These are phyloP conservation scores for Hanseniaspora thailandica DNA, from an alignment of 805 yeast genomes.

Conservation along the genomic window DNA sequence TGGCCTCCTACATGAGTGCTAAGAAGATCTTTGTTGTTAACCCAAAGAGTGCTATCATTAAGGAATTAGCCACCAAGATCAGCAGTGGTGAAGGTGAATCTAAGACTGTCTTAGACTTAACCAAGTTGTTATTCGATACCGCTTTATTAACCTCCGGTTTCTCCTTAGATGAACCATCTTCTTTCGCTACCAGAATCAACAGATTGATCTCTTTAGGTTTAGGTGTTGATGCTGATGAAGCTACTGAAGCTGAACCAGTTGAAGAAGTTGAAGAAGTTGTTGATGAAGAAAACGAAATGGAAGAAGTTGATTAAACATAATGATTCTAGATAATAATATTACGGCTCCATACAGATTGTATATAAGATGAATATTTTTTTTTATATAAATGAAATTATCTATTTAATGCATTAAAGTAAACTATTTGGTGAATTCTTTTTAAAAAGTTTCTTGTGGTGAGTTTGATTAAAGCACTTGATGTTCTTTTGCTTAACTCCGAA, in stretches of 20 bases:
- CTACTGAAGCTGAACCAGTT: slow-evolving; percentile 44
- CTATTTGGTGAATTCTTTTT: no score
- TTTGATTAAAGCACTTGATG: no score
- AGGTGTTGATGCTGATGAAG: slow-evolving; percentile 88
- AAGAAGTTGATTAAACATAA: slow-evolving; percentile 78
- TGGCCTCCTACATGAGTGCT: slow-evolving; percentile 99
- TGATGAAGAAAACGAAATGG: slow-evolving; percentile 66
- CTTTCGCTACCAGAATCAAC: slow-evolving; percentile 96
- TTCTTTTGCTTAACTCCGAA: neutral
- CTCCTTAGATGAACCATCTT: slow-evolving; percentile 95
- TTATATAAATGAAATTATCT: neutral
- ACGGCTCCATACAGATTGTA: neutral
- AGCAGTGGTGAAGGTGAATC: slow-evolving; percentile 96
- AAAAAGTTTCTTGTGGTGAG: no score
- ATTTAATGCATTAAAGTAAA: no score
- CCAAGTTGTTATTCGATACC: slow-evolving; percentile 92
- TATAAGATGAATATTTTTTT: neutral
- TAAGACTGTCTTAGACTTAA: slow-evolving; percentile 95
- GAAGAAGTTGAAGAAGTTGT: slow-evolving; percentile 25
- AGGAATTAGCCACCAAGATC: slow-evolving; percentile 91
- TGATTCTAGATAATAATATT: neutral
- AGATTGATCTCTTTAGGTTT: slow-evolving; percentile 95
- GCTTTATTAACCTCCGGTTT: slow-evolving; percentile 98
- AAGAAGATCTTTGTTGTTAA: slow-evolving; percentile 98
- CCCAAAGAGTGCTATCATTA: slow-evolving; percentile 89